A percentile compares a stretch with the other conserved stretches of the same genome.
Evolutionary conservation across 768 basidiomycete species (phyloP).

Genomic region (Cystofilobasidium ferigula): DNA sequence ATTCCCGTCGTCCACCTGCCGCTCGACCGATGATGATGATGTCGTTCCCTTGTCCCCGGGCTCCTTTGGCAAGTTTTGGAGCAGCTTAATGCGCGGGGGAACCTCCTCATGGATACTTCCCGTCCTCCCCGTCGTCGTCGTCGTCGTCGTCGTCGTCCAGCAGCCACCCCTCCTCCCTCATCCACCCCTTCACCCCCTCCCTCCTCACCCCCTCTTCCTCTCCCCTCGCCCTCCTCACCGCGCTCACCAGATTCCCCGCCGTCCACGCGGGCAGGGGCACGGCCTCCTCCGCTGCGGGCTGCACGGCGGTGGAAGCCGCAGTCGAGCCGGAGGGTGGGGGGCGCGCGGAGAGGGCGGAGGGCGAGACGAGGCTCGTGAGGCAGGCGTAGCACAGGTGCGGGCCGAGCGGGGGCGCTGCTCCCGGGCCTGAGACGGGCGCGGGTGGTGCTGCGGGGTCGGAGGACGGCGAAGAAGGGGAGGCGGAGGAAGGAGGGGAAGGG

Average conservation of each 20-base stretch:
- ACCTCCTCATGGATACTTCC: too few species aligned
- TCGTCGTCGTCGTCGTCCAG: slow-evolving; percentile 29
- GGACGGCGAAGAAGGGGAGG: too few species aligned
- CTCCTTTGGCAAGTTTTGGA: too few species aligned
- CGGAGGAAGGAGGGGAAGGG: neutral
- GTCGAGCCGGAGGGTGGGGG: neutral
- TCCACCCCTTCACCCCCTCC: neutral
- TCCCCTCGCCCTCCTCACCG: slow-evolving; percentile 53
- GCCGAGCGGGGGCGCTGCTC: too few species aligned
- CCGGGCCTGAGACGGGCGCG: neutral
- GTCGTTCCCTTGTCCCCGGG: too few species aligned
- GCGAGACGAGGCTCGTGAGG: slow-evolving; percentile 23
- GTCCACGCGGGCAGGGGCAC: slow-evolving; percentile 18
- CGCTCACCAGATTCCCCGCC: slow-evolving; percentile 41
- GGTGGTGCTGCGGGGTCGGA: neutral
- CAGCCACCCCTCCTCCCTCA: slow-evolving; percentile 29
- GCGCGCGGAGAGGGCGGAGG: slow-evolving; percentile 13
- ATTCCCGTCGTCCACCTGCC: too few species aligned
- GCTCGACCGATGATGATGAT: too few species aligned
- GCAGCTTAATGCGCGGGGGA: too few species aligned
- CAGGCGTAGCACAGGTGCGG: slow-evolving; percentile 21
- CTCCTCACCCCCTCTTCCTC: slow-evolving; percentile 3
- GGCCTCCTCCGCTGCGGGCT: neutral
- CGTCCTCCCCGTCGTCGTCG: slow-evolving; percentile 22
- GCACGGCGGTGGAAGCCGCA: too few species aligned